phyloP scores from a whole-genome alignment of 179 eudicot genomes.

The Patellifolia procumbens region DNA sequence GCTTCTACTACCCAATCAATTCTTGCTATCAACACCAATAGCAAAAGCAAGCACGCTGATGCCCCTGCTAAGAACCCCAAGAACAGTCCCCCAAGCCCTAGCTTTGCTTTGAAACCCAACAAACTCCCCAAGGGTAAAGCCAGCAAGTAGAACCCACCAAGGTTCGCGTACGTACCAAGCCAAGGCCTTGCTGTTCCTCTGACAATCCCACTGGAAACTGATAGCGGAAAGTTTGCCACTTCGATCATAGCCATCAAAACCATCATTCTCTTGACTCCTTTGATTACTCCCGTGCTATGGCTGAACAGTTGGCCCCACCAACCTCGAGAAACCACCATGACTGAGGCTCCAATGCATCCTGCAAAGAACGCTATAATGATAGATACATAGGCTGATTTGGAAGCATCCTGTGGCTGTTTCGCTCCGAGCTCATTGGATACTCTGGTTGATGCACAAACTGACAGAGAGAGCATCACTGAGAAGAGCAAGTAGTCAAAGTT shows the following conservation, averaged over 20 bases:
- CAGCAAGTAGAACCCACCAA: conserved; percentile 74
- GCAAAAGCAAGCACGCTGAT: conserved; percentile 48
- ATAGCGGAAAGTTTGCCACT: conserved; percentile 70
- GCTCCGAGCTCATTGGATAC: conserved; percentile 89
- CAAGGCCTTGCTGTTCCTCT: conserved; percentile 83
- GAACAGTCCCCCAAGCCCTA: conserved; percentile 70
- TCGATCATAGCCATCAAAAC: conserved; percentile 68
- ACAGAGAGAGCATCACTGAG: conserved; percentile 77
- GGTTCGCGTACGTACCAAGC: conserved; percentile 68
- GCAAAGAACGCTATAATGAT: conserved; percentile 40
- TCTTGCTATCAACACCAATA: conserved; percentile 59
- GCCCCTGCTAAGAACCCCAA: conserved; percentile 76
- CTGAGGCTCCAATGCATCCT: conserved; percentile 48
- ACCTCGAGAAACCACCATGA: conserved; percentile 56
- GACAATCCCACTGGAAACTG: conserved; percentile 74
- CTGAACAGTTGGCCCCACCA: conserved; percentile 70
- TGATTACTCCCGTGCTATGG: conserved; percentile 50
- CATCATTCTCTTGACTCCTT: conserved; percentile 68
- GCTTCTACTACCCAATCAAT: conserved; percentile 76
- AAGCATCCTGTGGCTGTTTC: conserved; percentile 44
- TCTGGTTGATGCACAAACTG: conserved; percentile 77
- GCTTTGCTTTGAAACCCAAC: conserved; percentile 53
- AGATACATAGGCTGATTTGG: conserved; percentile 51
- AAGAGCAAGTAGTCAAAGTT: conserved; percentile 83
- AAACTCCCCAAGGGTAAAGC: conserved; percentile 68